Evolutionary conservation across 257 asterid species (phyloP).

Genomic region (Coffea canephora): DNA sequence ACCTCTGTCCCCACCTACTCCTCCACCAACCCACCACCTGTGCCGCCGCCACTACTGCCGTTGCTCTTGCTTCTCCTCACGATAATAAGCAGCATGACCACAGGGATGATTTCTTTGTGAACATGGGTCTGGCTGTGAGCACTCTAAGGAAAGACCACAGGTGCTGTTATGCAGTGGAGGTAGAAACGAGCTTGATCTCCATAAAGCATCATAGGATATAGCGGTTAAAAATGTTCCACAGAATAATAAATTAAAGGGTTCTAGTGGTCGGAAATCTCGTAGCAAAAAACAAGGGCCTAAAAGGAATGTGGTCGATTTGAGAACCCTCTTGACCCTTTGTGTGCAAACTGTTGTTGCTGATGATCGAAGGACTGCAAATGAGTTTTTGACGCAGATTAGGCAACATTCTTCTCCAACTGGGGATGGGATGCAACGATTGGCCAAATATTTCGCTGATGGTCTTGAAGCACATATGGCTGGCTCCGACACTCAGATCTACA

Average conservation of each 20-base stretch:
- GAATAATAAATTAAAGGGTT: conserved; percentile 30
- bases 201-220: conserved; percentile 51
- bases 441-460: conserved; percentile 39
- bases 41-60: too few species aligned
- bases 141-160: background rate
- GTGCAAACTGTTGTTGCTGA: conserved; percentile 83
- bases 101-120: too few species aligned
- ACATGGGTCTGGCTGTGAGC: too few species aligned
- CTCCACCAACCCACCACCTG: too few species aligned
- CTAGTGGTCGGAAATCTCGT: conserved; percentile 45
- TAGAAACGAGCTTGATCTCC: conserved; percentile 60
- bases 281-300: conserved; percentile 50
- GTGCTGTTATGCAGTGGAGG: conserved; percentile 76
- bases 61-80: too few species aligned
- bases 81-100: too few species aligned
- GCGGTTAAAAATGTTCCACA: conserved; percentile 35
- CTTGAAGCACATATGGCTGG: conserved; percentile 51
- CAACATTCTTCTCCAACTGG: conserved; percentile 46
- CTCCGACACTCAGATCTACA: conserved; percentile 41
- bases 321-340: conserved; percentile 63
- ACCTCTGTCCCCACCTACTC: too few species aligned
- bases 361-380: conserved; percentile 59
- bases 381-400: conserved; percentile 63
- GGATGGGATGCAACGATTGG: conserved; percentile 44
- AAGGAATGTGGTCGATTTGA: conserved; percentile 57